Percentiles rank a stretch among this genome's conserved stretches.
Conservation (phyloP, 1,284 basidiomycete genomes). For the Papiliotrema nemorosa region DNA sequence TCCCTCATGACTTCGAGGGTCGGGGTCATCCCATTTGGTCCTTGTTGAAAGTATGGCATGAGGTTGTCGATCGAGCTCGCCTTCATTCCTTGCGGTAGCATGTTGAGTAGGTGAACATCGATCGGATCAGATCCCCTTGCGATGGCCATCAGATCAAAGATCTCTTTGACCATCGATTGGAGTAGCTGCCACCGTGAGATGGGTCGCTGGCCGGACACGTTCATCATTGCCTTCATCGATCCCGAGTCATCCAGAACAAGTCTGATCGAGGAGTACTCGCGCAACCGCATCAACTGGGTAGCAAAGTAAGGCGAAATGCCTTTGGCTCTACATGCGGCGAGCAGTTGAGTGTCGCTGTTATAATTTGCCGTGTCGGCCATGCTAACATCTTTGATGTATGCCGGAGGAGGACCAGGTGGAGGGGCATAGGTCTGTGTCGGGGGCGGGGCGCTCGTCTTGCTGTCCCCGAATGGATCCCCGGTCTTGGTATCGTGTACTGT, state of each 20-base stretch:
- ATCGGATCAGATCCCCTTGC: conserved; percentile 15
- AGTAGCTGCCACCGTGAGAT: conserved; percentile 16
- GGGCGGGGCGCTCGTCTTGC: too few relatives aligned
- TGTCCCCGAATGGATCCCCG: too few relatives aligned
- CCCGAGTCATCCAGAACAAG: conserved; percentile 22
- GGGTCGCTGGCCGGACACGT: conserved; percentile 12
- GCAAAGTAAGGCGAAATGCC: conserved; percentile 22
- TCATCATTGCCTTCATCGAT: conserved; percentile 21
- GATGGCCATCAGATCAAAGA: conserved; percentile 18
- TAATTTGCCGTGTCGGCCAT: conserved; percentile 19
- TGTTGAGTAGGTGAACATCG: conserved; percentile 18
- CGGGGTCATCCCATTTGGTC: conserved; percentile 13
- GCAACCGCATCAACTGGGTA: conserved; percentile 14
- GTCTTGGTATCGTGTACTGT: too few relatives aligned
- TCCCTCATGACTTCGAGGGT: conserved; percentile 16
- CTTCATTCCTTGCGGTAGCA: conserved; percentile 19
- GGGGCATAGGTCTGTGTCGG: too few relatives aligned
- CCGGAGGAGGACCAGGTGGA: conserved; percentile 7
- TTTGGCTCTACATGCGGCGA: conserved; percentile 14
- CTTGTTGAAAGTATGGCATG: conserved; percentile 8
- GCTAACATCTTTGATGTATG: conserved; percentile 18
- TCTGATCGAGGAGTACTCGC: conserved; percentile 18
- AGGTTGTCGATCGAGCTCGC: conserved; percentile 11
- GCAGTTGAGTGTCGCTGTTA: conserved; percentile 15
- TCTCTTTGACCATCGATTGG: conserved; percentile 20